Evolutionary conservation across 2,329 filamentous ascomycete genomes (phyloP).

Genomic region (Colletotrichum camelliae): DNA sequence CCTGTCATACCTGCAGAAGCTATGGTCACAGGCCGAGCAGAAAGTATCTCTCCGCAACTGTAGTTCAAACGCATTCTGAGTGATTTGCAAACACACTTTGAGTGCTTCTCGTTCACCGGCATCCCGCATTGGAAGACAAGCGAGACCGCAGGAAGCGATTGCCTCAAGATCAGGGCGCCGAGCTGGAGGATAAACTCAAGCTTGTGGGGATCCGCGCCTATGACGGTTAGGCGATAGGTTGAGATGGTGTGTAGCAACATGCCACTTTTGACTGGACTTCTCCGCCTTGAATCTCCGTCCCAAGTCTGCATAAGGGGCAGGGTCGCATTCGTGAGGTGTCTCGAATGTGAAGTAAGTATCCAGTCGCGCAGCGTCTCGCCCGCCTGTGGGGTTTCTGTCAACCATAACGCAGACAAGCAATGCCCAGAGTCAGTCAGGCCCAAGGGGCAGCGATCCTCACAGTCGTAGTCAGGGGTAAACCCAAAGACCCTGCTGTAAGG

Average conservation of each 20-base stretch:
- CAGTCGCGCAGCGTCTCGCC: neutral
- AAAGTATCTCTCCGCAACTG: neutral
- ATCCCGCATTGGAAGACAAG: neutral
- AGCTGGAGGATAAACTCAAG: neutral
- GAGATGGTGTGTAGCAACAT: neutral
- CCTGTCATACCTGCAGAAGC: neutral
- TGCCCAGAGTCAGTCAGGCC: neutral
- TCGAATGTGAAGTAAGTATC: conserved; percentile 2
- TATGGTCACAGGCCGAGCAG: neutral
- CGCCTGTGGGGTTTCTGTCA: neutral
- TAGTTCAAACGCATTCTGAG: neutral
- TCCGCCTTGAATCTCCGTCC: neutral
- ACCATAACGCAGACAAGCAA: neutral
- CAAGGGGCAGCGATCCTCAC: neutral
- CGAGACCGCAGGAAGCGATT: neutral
- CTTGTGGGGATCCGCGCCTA: neutral
- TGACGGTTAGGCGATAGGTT: neutral
- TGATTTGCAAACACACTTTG: neutral
- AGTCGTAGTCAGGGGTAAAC: neutral
- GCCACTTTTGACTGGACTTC: neutral
- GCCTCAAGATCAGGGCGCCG: neutral
- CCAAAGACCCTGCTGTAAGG: neutral
- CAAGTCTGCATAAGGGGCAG: neutral
- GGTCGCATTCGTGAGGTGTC: neutral
- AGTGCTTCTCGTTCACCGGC: neutral